phyloP scores from a whole-genome alignment of 768 basidiomycete genomes.

The Mycena pura region DNA sequence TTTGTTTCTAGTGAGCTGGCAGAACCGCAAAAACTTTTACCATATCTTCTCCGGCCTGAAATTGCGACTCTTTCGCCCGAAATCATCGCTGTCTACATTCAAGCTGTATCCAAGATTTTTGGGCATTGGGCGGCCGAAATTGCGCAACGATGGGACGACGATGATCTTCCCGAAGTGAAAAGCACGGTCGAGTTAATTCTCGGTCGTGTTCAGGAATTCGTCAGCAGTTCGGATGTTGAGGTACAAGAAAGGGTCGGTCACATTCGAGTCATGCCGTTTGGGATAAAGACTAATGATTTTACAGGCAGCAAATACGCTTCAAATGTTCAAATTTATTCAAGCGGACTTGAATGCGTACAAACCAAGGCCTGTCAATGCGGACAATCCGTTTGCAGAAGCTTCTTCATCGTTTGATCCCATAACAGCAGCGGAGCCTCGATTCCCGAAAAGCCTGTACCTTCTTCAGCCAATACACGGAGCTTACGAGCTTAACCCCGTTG shows the following conservation, averaged over 20 bases:
- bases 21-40: constrained; percentile 76
- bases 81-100: constrained; percentile 80
- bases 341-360: constrained; percentile 70
- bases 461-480: constrained; percentile 78
- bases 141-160: constrained; percentile 79
- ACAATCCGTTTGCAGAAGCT: constrained; percentile 45
- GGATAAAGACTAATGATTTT: constrained; percentile 13
- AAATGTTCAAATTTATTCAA: constrained; percentile 77
- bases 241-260: constrained; percentile 87
- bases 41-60: constrained; percentile 69
- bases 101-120: constrained; percentile 86
- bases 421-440: constrained; percentile 52
- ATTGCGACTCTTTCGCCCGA: constrained; percentile 65
- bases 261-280: background rate
- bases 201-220: constrained; percentile 63
- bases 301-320: constrained; percentile 82
- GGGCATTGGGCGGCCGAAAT: constrained; percentile 82
- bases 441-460: constrained; percentile 90
- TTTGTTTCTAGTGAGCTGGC: constrained; percentile 65
- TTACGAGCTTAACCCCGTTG: constrained; percentile 89
- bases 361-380: constrained; percentile 46
- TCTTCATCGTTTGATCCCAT: constrained; percentile 48
- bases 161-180: constrained; percentile 69
- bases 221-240: constrained; percentile 74
- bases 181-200: constrained; percentile 67